Conservation (phyloP, 1,284 basidiomycete genomes). For the Porogramme epimiltina region DNA sequence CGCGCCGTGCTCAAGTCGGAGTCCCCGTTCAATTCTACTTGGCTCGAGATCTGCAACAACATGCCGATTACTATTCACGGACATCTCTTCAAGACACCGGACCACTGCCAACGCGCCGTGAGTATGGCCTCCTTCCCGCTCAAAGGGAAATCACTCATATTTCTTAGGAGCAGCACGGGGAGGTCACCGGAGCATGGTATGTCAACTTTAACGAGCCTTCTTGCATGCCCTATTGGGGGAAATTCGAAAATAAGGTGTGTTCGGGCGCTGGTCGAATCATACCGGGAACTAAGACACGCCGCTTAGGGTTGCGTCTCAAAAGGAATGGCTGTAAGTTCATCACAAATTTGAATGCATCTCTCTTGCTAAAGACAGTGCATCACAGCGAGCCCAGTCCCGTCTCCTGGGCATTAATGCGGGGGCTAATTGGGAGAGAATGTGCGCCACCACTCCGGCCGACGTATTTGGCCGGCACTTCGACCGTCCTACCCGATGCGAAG, state of each 20-base stretch:
- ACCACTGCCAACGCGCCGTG: constrained; percentile 12
- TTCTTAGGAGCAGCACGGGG: background rate
- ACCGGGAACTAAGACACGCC: background rate
- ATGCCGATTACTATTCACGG: constrained; percentile 18
- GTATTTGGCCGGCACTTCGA: constrained; percentile 9
- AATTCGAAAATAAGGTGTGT: constrained; percentile 15
- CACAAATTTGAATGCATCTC: background rate
- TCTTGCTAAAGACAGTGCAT: too few species aligned
- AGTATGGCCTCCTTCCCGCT: background rate
- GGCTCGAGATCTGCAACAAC: constrained; percentile 16
- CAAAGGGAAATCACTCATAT: background rate
- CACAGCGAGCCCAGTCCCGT: background rate
- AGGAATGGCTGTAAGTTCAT: background rate
- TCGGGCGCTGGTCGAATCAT: background rate
- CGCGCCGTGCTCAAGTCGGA: constrained; percentile 8
- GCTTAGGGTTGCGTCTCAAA: background rate
- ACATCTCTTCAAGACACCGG: constrained; percentile 8
- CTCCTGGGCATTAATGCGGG: constrained; percentile 7
- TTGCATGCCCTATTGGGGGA: constrained; percentile 23
- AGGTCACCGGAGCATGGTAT: constrained; percentile 20
- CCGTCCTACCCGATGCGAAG: constrained; percentile 11
- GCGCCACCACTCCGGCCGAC: constrained; percentile 14
- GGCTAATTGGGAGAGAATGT: constrained; percentile 17
- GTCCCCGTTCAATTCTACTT: constrained; percentile 8
- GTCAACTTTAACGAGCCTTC: constrained; percentile 22